Percentiles rank a stretch among this genome's conserved stretches.
Evolutionary conservation across 2,329 filamentous ascomycete genomes (phyloP).

Genomic region (Nannizziopsis barbatae): DNA sequence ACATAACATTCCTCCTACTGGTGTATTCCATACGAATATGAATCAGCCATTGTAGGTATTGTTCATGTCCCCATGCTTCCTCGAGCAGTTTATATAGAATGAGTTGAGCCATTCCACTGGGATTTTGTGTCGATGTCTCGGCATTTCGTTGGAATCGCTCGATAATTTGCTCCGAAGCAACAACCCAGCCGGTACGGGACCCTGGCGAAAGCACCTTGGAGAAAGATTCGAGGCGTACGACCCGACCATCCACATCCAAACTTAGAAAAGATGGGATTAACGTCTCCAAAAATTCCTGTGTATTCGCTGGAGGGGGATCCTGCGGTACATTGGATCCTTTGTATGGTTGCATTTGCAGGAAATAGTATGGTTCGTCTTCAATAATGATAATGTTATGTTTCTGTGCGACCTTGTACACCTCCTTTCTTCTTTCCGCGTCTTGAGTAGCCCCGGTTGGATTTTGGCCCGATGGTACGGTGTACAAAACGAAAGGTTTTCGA

Average conservation of each 20-base stretch:
- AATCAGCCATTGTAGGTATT: slow-evolving; percentile 83
- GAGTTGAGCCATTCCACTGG: slow-evolving; percentile 72
- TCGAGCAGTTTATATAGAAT: slow-evolving; percentile 82
- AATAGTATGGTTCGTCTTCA: slow-evolving; percentile 93
- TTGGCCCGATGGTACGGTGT: slow-evolving; percentile 70
- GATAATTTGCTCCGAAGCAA: slow-evolving; percentile 70
- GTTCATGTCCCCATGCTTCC: slow-evolving; percentile 84
- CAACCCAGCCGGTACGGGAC: slow-evolving; percentile 76
- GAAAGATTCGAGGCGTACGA: slow-evolving; percentile 84
- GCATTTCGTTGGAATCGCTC: slow-evolving; percentile 72
- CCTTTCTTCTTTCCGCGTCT: slow-evolving; percentile 52
- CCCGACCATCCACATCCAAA: slow-evolving; percentile 75
- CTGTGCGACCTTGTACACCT: slow-evolving; percentile 65
- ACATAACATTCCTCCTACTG: slow-evolving; percentile 60
- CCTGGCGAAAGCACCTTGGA: slow-evolving; percentile 84
- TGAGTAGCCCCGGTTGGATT: slow-evolving; percentile 87
- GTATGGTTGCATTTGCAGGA: slow-evolving; percentile 73
- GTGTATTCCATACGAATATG: slow-evolving; percentile 74
- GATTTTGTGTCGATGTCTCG: slow-evolving; percentile 75
- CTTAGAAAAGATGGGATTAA: slow-evolving; percentile 66
- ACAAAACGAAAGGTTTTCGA: slow-evolving; percentile 56
- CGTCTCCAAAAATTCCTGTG: slow-evolving; percentile 61
- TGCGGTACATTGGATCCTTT: slow-evolving; percentile 42
- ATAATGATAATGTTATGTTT: slow-evolving; percentile 80
- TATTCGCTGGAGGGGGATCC: slow-evolving; percentile 47